Percentiles rank a stretch among this genome's conserved stretches.
Evolutionary conservation across 305 asterid genomes (phyloP).

Genomic region (Rubia occidens): DNA sequence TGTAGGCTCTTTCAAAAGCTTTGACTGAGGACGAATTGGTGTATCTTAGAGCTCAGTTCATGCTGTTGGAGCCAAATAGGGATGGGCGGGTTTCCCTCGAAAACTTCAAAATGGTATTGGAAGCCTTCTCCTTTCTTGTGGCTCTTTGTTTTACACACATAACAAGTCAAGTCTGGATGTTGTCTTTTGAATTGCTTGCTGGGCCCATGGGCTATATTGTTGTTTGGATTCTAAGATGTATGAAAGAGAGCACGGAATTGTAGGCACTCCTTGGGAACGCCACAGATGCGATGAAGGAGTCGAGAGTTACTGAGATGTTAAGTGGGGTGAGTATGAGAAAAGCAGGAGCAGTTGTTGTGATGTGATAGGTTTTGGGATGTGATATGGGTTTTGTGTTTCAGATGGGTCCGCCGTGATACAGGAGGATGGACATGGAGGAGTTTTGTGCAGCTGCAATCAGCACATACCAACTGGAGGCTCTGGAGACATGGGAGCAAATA

Average conservation of each 20-base stretch:
- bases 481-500: constrained; percentile 74
- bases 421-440: constrained; percentile 81
- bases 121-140: not conserved
- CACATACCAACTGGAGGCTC: constrained; percentile 82
- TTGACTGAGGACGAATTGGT: constrained; percentile 71
- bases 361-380: not conserved
- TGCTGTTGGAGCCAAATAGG: constrained; percentile 73
- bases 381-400: constrained; percentile 18
- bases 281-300: constrained; percentile 83
- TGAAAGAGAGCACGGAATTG: not conserved
- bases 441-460: constrained; percentile 87
- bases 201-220: no score
- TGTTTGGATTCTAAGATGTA: no score
- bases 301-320: constrained; percentile 69
- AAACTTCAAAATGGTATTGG: constrained; percentile 61
- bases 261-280: constrained; percentile 72
- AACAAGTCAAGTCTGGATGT: no score
- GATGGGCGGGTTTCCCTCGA: constrained; percentile 69
- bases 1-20: constrained; percentile 84
- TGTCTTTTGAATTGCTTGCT: no score
- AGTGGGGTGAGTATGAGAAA: constrained; percentile 41
- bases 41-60: constrained; percentile 77
- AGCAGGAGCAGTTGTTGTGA: not conserved
- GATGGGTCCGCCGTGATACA: constrained; percentile 68
- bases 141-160: not conserved